Base-by-base conservation (phyloP, 208 protist genomes). In the Acanthamoeba triangularis region DNA sequence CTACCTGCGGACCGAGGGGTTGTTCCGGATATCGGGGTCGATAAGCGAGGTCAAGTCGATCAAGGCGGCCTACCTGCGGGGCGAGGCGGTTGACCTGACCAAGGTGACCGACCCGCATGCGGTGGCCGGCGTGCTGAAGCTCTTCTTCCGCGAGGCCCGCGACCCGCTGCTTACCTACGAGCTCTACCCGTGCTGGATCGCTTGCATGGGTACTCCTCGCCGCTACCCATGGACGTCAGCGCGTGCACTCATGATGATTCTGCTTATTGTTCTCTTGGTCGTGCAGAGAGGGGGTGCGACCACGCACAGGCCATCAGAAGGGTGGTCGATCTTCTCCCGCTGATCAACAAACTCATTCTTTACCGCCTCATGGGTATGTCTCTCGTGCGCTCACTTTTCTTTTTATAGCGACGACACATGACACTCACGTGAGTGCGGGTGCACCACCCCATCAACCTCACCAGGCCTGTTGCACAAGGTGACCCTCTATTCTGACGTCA, bases 31-130 rank as follows among this genome's bases (percentile, higher is more conserved):
- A 63, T 91, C 85, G 35, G 85, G 85, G 56, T 91, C 85, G 16
- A 33, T 74, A n/a, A 91, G 35, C 35, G 85, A 91, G 49, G 90
- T 94, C 25, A 94, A 82, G 52, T 1, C 47, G 7, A 16, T 78
- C 65, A 94, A 78, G 52, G 90, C 65, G 10, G 65, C 59, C 90
- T 94, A 94, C 35, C 47, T 94, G 16, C 14, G 28, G 16, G 90
- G 72, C 52, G 54, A 78, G 35, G 6, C 25, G 49, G 65, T 78
- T 65, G 90, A 85, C 44, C 49, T 94, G 28, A 37, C 28, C 65
- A 94, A 94, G n/a, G 90, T 85, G n/a, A 94, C 18, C 33, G 90
- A 94, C 44, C 90, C 90, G 10, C 90, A 94, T 33, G 67, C 90
- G 18, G 90, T 94, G 69, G 59, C 90, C 47, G 65, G 69, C n/a